A percentile compares a stretch with the other conserved stretches of the same genome.
Evolutionary conservation across 176 grass and related monocot species (phyloP).

Genomic region (Oryza meridionalis): DNA sequence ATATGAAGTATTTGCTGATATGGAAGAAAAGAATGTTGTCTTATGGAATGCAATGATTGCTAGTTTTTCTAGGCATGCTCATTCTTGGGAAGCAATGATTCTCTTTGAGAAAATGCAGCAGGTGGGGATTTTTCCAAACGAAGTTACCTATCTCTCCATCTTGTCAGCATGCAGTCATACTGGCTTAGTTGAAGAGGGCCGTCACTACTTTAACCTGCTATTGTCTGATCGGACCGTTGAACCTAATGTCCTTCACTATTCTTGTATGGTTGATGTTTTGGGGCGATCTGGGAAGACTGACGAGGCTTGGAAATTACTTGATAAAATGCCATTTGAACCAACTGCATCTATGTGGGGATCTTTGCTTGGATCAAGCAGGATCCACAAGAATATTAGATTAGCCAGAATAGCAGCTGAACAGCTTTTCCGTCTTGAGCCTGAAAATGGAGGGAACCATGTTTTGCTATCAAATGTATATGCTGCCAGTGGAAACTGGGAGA

Average conservation of each 20-base stretch:
- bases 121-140: constrained; percentile 48
- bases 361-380: constrained; percentile 67
- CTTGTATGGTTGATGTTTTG: constrained; percentile 74
- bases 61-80: constrained; percentile 65
- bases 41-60: constrained; percentile 73
- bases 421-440: constrained; percentile 74
- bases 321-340: constrained; percentile 52
- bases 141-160: constrained; percentile 63
- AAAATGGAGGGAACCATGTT: constrained; percentile 68
- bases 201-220: constrained; percentile 52
- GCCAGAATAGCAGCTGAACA: constrained; percentile 59
- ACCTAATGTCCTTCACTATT: constrained; percentile 78
- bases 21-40: constrained; percentile 54
- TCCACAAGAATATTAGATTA: constrained; percentile 46
- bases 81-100: constrained; percentile 63
- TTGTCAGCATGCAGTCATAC: constrained; percentile 59
- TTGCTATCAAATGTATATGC: constrained; percentile 79
- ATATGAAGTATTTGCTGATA: constrained; percentile 56
- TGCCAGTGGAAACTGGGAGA: constrained; percentile 55
- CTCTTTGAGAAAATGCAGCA: constrained; percentile 84
- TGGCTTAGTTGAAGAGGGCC: constrained; percentile 63
- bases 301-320: constrained; percentile 63
- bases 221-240: constrained; percentile 47
- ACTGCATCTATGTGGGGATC: constrained; percentile 62
- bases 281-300: constrained; percentile 55